Evolutionary conservation across 78 protist genomes (phyloP), one percentile per base, ranked within the genome.

Genomic region (Dictyostelium firmibasis): DNA sequence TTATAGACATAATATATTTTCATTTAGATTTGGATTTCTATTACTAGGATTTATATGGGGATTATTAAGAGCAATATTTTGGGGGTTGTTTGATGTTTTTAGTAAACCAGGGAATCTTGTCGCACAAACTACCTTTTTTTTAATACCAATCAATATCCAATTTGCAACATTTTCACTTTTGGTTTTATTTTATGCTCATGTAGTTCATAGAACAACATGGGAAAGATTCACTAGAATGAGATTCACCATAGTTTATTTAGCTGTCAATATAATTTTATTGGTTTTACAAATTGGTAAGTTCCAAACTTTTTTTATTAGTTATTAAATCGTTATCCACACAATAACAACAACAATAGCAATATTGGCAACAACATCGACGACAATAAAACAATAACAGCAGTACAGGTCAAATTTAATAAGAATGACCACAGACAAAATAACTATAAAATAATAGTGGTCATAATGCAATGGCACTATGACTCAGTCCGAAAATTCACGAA

Each of bases 1-100:
- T 5, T 84, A 47, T 69, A 89, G 94, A 70, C 94, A 89, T 89
- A 89, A 81, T 44, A 89, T 79, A 70, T 62, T 89, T 47, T 78
- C 94, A 81, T 89, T 89, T 81, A 89, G 94, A 35, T 89, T 89
- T 89, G 93, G 93, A 78, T 88, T 88, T 64, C 35, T 88, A 31
- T n/a, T 79, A 38, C 35, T 88, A 29, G 93, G 93, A 78, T 79
- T 76, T 36, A 8, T 88, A 41, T 88, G 93, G 93, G 81, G 93
- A 20, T n/a, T 88, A 16, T 25, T 79, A 8, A 76, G 93, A 88
- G 16, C 93, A 36, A 9, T 88, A 43, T 79, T 76, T 29, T 88
- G 93, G 93, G 36, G 60, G 13, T 18, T 81, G 2, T 81, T 38
- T 23, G 69, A 47, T 47, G 1, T 47, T n/a, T 57, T 57, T 11